Conservation (phyloP, 306 rosid genomes). For the Erythrophleum fordii region DNA sequence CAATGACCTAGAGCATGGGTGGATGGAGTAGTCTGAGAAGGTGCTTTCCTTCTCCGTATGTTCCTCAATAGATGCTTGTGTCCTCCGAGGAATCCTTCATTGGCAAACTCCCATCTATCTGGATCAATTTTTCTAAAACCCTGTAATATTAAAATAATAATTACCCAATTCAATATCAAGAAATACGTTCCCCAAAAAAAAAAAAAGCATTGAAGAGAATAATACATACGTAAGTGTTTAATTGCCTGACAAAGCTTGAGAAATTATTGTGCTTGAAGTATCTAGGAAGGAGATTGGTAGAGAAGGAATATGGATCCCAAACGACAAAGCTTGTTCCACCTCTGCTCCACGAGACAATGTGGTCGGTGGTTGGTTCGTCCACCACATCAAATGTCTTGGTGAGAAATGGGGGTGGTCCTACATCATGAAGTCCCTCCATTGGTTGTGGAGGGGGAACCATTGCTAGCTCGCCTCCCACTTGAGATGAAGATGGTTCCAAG, state of each 20-base stretch:
- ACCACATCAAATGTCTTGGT: slow-evolving; percentile 87
- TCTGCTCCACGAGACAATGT: slow-evolving; percentile 77
- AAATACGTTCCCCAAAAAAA: neutral
- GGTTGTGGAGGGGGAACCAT: slow-evolving; percentile 64
- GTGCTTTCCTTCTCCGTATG: slow-evolving; percentile 73
- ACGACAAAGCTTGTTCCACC: slow-evolving; percentile 80
- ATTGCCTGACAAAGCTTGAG: slow-evolving; percentile 96
- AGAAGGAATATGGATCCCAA: slow-evolving; percentile 84
- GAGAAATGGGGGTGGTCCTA: slow-evolving; percentile 92
- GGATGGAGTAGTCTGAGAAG: slow-evolving; percentile 52
- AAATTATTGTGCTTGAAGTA: slow-evolving; percentile 92
- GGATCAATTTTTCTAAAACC: slow-evolving; percentile 91
- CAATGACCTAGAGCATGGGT: slow-evolving; percentile 56
- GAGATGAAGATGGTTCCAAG: slow-evolving; percentile 45
- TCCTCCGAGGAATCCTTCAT: slow-evolving; percentile 75
- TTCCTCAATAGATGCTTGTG: slow-evolving; percentile 67
- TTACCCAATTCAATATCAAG: slow-evolving; percentile 11
- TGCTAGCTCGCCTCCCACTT: slow-evolving; percentile 32
- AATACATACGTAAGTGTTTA: slow-evolving; percentile 83
- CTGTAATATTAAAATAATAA: slow-evolving; percentile 44
- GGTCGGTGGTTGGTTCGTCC: slow-evolving; percentile 64
- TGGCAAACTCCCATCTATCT: slow-evolving; percentile 92
- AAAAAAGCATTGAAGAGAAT: neutral
- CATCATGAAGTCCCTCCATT: slow-evolving; percentile 79
- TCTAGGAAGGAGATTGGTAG: slow-evolving; percentile 67